phyloP scores from a whole-genome alignment of 352 stramenopile species.

The Globisporangium alternatum region DNA sequence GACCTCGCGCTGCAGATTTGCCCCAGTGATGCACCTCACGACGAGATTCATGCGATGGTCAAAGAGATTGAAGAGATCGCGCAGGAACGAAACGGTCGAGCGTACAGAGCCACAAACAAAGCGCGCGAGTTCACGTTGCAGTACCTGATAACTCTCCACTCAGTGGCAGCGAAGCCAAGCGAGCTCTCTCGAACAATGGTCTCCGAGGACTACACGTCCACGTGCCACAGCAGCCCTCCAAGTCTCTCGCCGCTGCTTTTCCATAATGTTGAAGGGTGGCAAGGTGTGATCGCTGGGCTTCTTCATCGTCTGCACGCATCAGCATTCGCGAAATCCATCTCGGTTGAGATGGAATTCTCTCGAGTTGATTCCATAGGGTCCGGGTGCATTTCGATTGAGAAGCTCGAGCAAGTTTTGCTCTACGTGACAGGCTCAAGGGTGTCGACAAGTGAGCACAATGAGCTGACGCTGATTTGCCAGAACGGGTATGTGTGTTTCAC shows the following conservation, averaged over 20 bases:
- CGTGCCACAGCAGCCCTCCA: constrained; percentile 1
- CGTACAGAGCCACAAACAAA: constrained; percentile 31
- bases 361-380: constrained; percentile 18
- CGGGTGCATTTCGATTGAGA: constrained; percentile 19
- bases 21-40: constrained; percentile 13
- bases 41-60: constrained; percentile 34
- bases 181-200: constrained; percentile 1
- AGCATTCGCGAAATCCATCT: constrained; percentile 20
- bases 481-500: constrained; percentile 21
- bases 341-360: constrained; percentile 26
- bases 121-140: constrained; percentile 42
- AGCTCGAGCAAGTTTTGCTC: constrained; percentile 18
- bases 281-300: constrained; percentile 35
- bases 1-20: constrained; percentile 25
- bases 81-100: constrained; percentile 26
- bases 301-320: constrained; percentile 35
- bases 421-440: constrained; percentile 22
- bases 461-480: constrained; percentile 23
- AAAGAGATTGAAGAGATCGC: constrained; percentile 44
- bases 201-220: constrained; percentile 25
- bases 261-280: constrained; percentile 32
- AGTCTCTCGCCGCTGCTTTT: constrained; percentile 27
- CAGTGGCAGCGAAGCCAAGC: constrained; percentile 13
- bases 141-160: constrained; percentile 38
- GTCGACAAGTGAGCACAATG: constrained; percentile 20